Base-by-base conservation (phyloP, 2,329 filamentous ascomycete genomes). In the Cercospora nicotianae region DNA sequence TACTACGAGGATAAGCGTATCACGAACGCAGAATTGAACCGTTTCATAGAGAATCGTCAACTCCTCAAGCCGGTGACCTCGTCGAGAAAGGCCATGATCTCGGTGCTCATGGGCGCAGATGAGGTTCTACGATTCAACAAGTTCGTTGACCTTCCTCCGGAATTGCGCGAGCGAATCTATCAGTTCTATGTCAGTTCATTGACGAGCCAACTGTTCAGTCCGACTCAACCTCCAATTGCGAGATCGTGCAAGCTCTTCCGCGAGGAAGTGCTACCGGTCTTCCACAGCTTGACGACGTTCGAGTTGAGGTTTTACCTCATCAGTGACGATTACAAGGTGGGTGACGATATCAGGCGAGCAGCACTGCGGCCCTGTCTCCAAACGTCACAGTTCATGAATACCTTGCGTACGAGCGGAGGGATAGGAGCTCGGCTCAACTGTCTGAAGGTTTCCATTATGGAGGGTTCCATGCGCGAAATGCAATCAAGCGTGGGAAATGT, bases 211-310 rank as follows among this genome's bases (percentile, higher is more conserved):
- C n/a, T n/a, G n/a, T n/a, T n/a, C n/a, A n/a, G 7, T 33, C 64
- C 64, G 2, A 65, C 63, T 5, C 65, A 70, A 31, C 68, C 68
- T 53, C 68, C 68, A 6, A 4, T 68, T 1, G 12, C 65, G 5
- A 57, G 58, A 6, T 48, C 23, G 23, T 65, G 13, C n/a, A 48
- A 26, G 7, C 51, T 67, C 1, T n/a, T 68, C 2, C 68, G 68
- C 5, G 28, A 39, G 10, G 68, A 68, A 30, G 59, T 12, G 2
- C 31, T 68, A 1, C 59, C 68, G 1, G 16, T 67, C 1, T 68
- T 70, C 42, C 65, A 66, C 63, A 28, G 26, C 0, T 16, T 63
- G 45, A 10, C 12, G 4, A 12, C 16, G 5, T 63, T 63, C 18
- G 60, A 63, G 10, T 16, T 63, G 28, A 18, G 60, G 26, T 28